These are phyloP conservation scores for Juncus inflexus DNA, from an alignment of 176 grass and related monocot species.

Conservation along the genomic window DNA sequence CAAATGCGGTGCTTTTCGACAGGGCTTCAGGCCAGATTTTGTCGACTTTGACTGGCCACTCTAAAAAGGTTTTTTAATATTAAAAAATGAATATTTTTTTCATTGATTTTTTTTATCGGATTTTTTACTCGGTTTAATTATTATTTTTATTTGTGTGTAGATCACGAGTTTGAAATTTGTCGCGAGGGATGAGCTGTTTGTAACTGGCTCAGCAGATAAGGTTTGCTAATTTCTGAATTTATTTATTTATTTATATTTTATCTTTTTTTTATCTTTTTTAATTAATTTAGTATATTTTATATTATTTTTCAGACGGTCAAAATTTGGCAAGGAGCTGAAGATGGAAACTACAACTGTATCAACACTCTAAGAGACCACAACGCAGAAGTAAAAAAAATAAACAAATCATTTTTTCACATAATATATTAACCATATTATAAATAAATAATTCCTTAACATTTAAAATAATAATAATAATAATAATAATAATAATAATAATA, in stretches of 20 bases:
- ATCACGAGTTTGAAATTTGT: conserved; percentile 94
- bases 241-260: background rate
- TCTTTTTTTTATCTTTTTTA: conserved; percentile 20
- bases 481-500: background rate
- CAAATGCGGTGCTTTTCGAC: conserved; percentile 93
- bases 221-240: conserved; percentile 31
- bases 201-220: conserved; percentile 95
- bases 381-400: conserved; percentile 53
- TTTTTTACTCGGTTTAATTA: background rate
- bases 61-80: conserved; percentile 70
- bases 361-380: conserved; percentile 75
- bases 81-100: conserved; percentile 1
- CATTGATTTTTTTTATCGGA: background rate
- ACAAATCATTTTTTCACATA: too few relatives aligned
- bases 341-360: conserved; percentile 72
- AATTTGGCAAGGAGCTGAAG: conserved; percentile 79
- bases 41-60: conserved; percentile 85
- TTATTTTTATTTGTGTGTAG: conserved; percentile 36
- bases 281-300: conserved; percentile 26
- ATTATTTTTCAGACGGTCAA: conserved; percentile 70
- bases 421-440: too few relatives aligned
- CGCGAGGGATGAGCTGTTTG: conserved; percentile 53
- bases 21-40: conserved; percentile 86
- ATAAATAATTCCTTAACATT: background rate
- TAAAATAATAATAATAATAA: background rate